phyloP scores from a whole-genome alignment of 768 basidiomycete genomes.

The Hydnomerulius pinastri region DNA sequence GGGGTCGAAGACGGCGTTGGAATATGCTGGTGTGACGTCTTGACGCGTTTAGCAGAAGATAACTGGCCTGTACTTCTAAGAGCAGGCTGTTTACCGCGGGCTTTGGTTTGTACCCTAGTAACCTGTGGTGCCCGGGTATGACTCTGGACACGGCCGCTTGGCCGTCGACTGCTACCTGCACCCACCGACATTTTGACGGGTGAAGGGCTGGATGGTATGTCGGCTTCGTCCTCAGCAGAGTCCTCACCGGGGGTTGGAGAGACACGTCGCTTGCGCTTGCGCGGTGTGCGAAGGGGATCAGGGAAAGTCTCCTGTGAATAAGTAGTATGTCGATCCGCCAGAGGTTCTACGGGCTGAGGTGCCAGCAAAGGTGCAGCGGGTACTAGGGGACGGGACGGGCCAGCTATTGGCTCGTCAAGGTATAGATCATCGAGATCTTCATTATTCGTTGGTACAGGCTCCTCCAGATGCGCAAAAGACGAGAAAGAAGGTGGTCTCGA shows the following conservation, averaged over 20 bases:
- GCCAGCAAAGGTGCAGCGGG: slow-evolving; percentile 24
- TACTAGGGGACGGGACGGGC: slow-evolving; percentile 22
- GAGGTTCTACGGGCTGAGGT: slow-evolving; percentile 20
- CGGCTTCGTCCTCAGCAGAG: slow-evolving; percentile 9
- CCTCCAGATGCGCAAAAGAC: slow-evolving; percentile 39
- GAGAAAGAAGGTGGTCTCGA: slow-evolving; percentile 17
- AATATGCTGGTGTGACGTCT: slow-evolving; percentile 20
- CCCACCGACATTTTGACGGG: slow-evolving; percentile 29
- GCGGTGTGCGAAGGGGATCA: slow-evolving; percentile 33
- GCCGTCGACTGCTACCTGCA: slow-evolving; percentile 1
- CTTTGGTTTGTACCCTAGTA: slow-evolving; percentile 18
- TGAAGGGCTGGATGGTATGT: slow-evolving; percentile 30
- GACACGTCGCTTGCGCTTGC: slow-evolving; percentile 25
- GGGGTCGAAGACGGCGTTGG: slow-evolving; percentile 30
- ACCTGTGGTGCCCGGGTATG: slow-evolving; percentile 2
- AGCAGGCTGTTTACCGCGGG: slow-evolving; percentile 2
- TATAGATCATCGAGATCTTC: slow-evolving; percentile 38
- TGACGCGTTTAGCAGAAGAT: slow-evolving; percentile 17
- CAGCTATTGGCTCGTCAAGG: slow-evolving; percentile 31
- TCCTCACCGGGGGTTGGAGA: slow-evolving; percentile 4
- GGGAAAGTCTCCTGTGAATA: slow-evolving; percentile 16
- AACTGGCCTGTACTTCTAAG: not conserved
- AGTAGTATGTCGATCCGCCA: slow-evolving; percentile 3
- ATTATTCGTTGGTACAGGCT: slow-evolving; percentile 32
- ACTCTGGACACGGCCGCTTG: not conserved